phyloP scores from a whole-genome alignment of 345 rosid species.

The Bretschneidera sinensis region DNA sequence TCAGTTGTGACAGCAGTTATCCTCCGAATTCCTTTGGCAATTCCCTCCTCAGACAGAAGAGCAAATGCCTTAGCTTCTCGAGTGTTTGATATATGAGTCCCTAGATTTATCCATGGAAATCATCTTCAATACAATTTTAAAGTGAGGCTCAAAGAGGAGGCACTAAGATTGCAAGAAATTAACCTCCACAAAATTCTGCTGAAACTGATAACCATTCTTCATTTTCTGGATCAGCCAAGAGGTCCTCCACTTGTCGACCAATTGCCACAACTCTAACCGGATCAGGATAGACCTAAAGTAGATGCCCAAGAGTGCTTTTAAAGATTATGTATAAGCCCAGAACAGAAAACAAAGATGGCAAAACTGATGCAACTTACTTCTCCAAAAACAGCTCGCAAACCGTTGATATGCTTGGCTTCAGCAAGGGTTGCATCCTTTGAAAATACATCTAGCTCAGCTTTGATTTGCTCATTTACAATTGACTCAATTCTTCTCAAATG shows the following conservation, averaged over 20 bases:
- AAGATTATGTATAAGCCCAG: slow-evolving; percentile 1
- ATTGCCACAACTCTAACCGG: slow-evolving; percentile 94
- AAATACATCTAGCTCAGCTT: slow-evolving; percentile 78
- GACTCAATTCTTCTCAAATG: slow-evolving; percentile 70
- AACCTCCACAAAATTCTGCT: slow-evolving; percentile 95
- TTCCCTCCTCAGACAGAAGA: slow-evolving; percentile 92
- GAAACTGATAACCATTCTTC: slow-evolving; percentile 65
- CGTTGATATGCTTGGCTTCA: slow-evolving; percentile 71
- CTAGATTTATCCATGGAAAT: slow-evolving; percentile 32
- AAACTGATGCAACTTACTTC: slow-evolving; percentile 51
- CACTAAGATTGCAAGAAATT: slow-evolving; percentile 12
- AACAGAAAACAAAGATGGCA: slow-evolving; percentile 10
- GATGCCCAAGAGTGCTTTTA: slow-evolving; percentile 5
- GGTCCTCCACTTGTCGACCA: slow-evolving; percentile 73
- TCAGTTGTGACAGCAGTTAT: slow-evolving; percentile 89
- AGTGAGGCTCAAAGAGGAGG: slow-evolving; percentile 8
- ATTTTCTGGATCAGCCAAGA: slow-evolving; percentile 80
- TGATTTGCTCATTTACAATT: slow-evolving; percentile 86
- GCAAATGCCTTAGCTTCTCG: slow-evolving; percentile 92
- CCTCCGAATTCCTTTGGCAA: slow-evolving; percentile 87
- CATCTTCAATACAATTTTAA: slow-evolving; percentile 20
- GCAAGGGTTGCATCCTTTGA: slow-evolving; percentile 71
- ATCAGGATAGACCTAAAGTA: slow-evolving; percentile 76
- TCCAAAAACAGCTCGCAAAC: slow-evolving; percentile 95
- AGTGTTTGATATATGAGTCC: slow-evolving; percentile 88